These are phyloP conservation scores for Gardenia jasminoides DNA, from an alignment of 257 asterid species.

Conservation along the genomic window DNA sequence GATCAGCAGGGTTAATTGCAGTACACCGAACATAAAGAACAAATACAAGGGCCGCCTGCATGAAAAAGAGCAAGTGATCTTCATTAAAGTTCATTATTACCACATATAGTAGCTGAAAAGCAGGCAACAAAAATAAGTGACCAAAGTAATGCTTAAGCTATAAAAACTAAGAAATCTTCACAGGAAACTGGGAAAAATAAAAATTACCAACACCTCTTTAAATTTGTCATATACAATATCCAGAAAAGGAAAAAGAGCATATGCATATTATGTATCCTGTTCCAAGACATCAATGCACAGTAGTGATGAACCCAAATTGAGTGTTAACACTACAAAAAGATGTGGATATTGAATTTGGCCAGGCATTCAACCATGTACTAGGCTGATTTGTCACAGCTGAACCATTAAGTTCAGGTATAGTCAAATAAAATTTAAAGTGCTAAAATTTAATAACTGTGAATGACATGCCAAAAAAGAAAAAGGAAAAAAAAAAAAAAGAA, in stretches of 20 bases:
- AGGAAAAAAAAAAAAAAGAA: no score
- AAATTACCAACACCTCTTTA: not conserved
- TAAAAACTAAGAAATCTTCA: not conserved
- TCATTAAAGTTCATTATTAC: not conserved
- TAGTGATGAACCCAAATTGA: no score
- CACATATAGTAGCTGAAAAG: not conserved
- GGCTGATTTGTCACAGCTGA: not conserved
- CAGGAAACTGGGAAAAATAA: not conserved
- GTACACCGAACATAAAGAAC: conserved; percentile 86
- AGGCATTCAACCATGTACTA: no score
- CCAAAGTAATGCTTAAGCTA: not conserved
- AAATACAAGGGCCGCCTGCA: conserved; percentile 87
- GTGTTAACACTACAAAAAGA: no score
- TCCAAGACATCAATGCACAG: no score
- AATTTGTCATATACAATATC: not conserved
- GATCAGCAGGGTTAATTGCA: conserved; percentile 98
- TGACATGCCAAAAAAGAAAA: not conserved
- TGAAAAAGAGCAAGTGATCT: conserved; percentile 16
- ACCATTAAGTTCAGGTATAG: not conserved
- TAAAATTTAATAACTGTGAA: not conserved
- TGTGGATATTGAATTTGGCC: no score
- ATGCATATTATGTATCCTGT: no score
- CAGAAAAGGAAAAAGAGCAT: no score
- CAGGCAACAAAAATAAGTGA: not conserved
- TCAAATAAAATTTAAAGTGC: no score